These are phyloP conservation scores for Martiniozyma asiatica DNA, from an alignment of 1,139 yeast genomes.

Conservation along the genomic window DNA sequence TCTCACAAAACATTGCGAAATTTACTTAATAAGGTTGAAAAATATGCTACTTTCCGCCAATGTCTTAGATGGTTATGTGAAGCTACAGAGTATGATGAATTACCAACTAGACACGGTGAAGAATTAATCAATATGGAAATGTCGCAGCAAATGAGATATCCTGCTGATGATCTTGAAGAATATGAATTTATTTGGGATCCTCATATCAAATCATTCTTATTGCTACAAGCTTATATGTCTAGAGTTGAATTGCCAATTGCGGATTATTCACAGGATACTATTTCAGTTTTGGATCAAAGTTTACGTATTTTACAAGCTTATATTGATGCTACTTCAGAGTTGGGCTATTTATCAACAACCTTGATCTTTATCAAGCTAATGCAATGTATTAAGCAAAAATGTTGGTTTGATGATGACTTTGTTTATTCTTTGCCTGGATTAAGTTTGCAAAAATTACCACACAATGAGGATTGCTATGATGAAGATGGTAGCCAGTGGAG, in stretches of 20 bases:
- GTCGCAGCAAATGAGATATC: constrained; percentile 69
- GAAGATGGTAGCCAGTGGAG: constrained; percentile 19
- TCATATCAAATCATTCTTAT: constrained; percentile 78
- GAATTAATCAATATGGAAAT: constrained; percentile 84
- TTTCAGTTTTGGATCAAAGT: constrained; percentile 86
- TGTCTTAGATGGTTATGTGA: constrained; percentile 62
- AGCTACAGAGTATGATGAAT: constrained; percentile 83
- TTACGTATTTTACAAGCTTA: constrained; percentile 89
- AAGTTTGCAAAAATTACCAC: constrained; percentile 18
- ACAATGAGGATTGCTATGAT: constrained; percentile 13
- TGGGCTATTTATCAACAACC: constrained; percentile 58
- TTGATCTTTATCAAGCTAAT: constrained; percentile 52
- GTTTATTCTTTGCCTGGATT: constrained; percentile 65
- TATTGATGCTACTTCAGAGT: constrained; percentile 80
- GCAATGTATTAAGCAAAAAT: constrained; percentile 84
- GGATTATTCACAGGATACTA: constrained; percentile 89
- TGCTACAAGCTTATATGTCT: constrained; percentile 79
- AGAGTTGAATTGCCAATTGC: constrained; percentile 84
- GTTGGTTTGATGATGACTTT: constrained; percentile 76
- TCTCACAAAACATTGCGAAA: constrained; percentile 82
- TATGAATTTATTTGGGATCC: constrained; percentile 82
- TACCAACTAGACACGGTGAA: constrained; percentile 93
- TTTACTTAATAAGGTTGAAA: constrained; percentile 40
- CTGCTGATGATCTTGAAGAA: constrained; percentile 53
- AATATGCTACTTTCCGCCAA: constrained; percentile 48